Evolutionary conservation across 805 yeast species (phyloP).

Genomic region (Kodamaea hsintzibuensis): DNA sequence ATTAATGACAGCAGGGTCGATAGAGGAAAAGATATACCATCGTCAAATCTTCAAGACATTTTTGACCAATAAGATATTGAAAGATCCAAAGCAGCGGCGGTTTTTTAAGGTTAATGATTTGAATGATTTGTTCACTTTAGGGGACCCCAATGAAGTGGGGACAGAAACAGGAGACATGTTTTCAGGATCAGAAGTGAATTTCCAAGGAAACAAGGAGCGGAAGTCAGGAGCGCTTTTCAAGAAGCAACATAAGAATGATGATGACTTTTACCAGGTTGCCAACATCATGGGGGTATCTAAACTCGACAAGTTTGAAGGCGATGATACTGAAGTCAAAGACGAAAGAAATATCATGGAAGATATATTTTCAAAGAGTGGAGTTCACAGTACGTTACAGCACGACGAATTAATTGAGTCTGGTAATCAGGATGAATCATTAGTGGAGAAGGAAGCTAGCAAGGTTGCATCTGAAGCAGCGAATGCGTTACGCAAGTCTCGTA

Average conservation of each 20-base stretch:
- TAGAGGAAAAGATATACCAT: conserved; percentile 95
- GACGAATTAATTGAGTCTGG: conserved; percentile 68
- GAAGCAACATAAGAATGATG: conserved; percentile 46
- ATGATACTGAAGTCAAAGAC: conserved; percentile 24
- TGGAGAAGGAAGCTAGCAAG: conserved; percentile 65
- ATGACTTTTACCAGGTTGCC: conserved; percentile 67
- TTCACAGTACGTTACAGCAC: conserved; percentile 75
- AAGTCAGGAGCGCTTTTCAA: conserved; percentile 29
- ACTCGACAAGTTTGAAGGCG: conserved; percentile 62
- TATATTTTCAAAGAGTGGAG: conserved; percentile 67
- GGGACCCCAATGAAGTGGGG: conserved; percentile 67
- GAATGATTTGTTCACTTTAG: conserved; percentile 84
- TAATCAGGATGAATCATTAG: conserved; percentile 51
- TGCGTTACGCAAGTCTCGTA: conserved; percentile 62
- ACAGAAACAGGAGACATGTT: conserved; percentile 71
- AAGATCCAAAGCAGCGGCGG: conserved; percentile 92
- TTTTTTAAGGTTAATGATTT: conserved; percentile 91
- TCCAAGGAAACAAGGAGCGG: conserved; percentile 33
- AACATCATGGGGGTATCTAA: conserved; percentile 71
- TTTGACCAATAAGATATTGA: conserved; percentile 86
- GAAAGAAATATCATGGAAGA: conserved; percentile 66
- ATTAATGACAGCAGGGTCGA: conserved; percentile 90
- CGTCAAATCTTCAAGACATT: conserved; percentile 96
- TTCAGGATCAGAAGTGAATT: conserved; percentile 45
- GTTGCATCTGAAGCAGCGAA: conserved; percentile 54